phyloP scores from a whole-genome alignment of 1,284 basidiomycete genomes.

The Vanrija sp. region DNA sequence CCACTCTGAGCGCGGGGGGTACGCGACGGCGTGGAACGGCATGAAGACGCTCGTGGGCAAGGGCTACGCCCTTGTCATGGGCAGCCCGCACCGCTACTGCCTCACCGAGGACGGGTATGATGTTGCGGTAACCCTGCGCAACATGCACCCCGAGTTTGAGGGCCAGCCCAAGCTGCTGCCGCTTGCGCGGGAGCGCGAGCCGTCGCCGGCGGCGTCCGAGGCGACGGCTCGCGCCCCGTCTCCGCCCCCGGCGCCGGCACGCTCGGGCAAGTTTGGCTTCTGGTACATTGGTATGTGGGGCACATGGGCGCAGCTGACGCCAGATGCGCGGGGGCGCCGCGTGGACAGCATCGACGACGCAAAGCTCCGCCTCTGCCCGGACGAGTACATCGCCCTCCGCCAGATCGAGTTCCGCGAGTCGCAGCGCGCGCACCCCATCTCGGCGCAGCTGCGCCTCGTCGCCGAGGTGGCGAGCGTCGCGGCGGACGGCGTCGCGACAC shows the following conservation, averaged over 20 bases:
- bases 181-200: not conserved
- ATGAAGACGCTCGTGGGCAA: slow-evolving; percentile 45
- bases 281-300: slow-evolving; percentile 44
- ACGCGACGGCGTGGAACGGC: slow-evolving; percentile 43
- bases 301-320: not conserved
- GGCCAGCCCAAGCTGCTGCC: slow-evolving; percentile 20
- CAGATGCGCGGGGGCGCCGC: slow-evolving; percentile 28
- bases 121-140: slow-evolving; percentile 32
- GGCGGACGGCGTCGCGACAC: slow-evolving; percentile 14
- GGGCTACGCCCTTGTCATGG: slow-evolving; percentile 41
- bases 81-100: slow-evolving; percentile 42
- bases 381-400: slow-evolving; percentile 35
- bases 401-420: slow-evolving; percentile 36
- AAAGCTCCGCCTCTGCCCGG: slow-evolving; percentile 33
- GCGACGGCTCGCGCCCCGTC: not conserved
- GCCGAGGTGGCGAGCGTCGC: slow-evolving; percentile 16
- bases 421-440: slow-evolving; percentile 33
- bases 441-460: slow-evolving; percentile 29
- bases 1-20: slow-evolving; percentile 38
- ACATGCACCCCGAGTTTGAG: slow-evolving; percentile 31
- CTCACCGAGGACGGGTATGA: slow-evolving; percentile 46
- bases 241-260: not conserved
- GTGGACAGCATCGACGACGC: slow-evolving; percentile 23
- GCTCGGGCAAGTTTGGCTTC: slow-evolving; percentile 31
- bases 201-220: not conserved